phyloP scores from a whole-genome alignment of 129 eudicot species.

The Centella asiatica region DNA sequence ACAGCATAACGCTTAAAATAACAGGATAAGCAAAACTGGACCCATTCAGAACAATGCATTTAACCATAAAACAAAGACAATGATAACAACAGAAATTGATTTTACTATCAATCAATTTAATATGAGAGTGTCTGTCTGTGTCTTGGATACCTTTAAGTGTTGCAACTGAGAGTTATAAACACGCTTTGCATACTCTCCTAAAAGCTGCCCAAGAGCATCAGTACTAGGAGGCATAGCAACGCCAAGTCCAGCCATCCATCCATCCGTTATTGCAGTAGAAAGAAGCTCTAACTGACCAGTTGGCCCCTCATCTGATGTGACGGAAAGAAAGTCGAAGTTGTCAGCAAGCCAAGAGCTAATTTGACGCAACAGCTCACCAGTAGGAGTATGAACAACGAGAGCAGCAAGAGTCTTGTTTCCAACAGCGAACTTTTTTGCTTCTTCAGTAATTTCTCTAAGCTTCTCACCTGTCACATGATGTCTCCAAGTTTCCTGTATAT shows the following conservation, averaged over 20 bases:
- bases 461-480: slow-evolving; percentile 96
- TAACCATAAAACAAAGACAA: background rate
- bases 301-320: slow-evolving; percentile 70
- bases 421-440: slow-evolving; percentile 71
- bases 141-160: slow-evolving; percentile 62
- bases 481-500: slow-evolving; percentile 80
- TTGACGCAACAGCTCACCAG: slow-evolving; percentile 97
- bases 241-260: slow-evolving; percentile 99
- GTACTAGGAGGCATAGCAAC: slow-evolving; percentile 84
- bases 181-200: slow-evolving; percentile 82
- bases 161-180: slow-evolving; percentile 90
- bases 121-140: too few relatives aligned
- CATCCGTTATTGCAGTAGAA: slow-evolving; percentile 99
- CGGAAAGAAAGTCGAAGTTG: slow-evolving; percentile 92
- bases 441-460: slow-evolving; percentile 93
- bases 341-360: slow-evolving; percentile 95
- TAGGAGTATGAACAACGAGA: slow-evolving; percentile 93
- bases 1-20: too few relatives aligned
- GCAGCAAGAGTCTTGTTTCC: slow-evolving; percentile 98
- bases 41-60: slow-evolving; percentile 8
- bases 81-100: background rate
- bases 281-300: slow-evolving; percentile 96
- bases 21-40: too few relatives aligned
- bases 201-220: slow-evolving; percentile 95
- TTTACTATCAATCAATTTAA: too few relatives aligned